Evolutionary conservation across 2,329 filamentous ascomycete species (phyloP), one percentile per base, ranked within the genome.

Genomic region (Ophiosphaerella korrae): DNA sequence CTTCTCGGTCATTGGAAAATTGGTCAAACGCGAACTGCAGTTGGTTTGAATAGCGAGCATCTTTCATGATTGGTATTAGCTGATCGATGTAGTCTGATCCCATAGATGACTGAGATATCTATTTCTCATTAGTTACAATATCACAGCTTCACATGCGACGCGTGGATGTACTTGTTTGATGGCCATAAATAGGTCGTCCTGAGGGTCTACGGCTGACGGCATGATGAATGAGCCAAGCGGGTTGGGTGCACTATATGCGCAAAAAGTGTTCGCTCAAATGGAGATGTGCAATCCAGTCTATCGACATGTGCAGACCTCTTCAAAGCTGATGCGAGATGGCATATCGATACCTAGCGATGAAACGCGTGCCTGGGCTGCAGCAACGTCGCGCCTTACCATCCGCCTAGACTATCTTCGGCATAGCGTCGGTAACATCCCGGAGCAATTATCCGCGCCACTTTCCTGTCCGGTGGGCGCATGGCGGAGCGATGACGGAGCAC

Each of bases 31-130:
- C 89, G 63, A 92, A 88, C 42, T 92, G 84, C 35, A 99, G 82
- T 51, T 87, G 84, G 69, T 89, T 88, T 48, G 89, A 86, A 64
- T 85, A 81, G 55, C 90, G 86, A 61, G 90, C 92, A 82, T 97
- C 93, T 78, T 92, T 94, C 57, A 99, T 87, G 2, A 95, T 89
- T 8, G 92, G 93, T 41, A 97, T 96, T 43, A 99, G 79, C 70
- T 97, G 93, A 72, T 97, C 94, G 57, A 99, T 86, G 68, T 97
- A 97, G 66, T 99, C 94, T 42, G 88, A 84, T 68, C 97, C 93
- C 18, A 92, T 92, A 11, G 92, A 89, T 2, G 93, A 92, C 63
- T 96, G 85, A 55, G 97, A 92, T 62, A 97, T 95, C 91, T 99
- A 70, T 54, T 46, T 60, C 11, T 2, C 11, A 45, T 64, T 41